These are phyloP conservation scores for Phytophthora pini DNA, from an alignment of 352 stramenopile species.

Conservation along the genomic window DNA sequence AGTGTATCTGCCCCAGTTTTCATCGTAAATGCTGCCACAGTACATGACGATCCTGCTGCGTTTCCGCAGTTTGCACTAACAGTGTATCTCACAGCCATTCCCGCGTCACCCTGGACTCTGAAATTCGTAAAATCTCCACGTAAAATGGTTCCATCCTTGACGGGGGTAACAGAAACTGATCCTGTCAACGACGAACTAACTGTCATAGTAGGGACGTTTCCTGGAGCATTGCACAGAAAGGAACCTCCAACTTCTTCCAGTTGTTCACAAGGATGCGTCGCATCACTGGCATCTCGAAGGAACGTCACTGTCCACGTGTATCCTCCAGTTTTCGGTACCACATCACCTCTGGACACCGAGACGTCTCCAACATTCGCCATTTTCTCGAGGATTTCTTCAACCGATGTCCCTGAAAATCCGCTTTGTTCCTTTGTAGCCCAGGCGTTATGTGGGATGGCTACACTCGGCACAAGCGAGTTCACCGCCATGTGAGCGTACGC, in stretches of 20 bases:
- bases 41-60: slow-evolving; percentile 2
- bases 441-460: slow-evolving; percentile 93
- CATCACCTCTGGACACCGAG: slow-evolving; percentile 83
- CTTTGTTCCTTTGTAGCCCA: slow-evolving; percentile 89
- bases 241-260: slow-evolving; percentile 60
- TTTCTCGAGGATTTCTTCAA: slow-evolving; percentile 96
- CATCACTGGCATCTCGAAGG: slow-evolving; percentile 79
- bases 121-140: slow-evolving; percentile 91
- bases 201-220: slow-evolving; percentile 76
- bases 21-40: slow-evolving; percentile 18
- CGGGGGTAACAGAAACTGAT: slow-evolving; percentile 30
- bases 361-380: slow-evolving; percentile 96
- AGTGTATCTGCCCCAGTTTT: slow-evolving; percentile 40
- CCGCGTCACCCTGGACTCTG: slow-evolving; percentile 80
- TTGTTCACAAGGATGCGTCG: slow-evolving; percentile 55
- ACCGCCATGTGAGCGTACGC: slow-evolving; percentile 75
- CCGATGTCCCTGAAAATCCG: slow-evolving; percentile 89
- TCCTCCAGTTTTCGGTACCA: slow-evolving; percentile 90
- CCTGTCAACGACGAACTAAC: slow-evolving; percentile 32
- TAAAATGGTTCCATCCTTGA: slow-evolving; percentile 79
- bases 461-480: slow-evolving; percentile 65
- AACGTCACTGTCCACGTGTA: slow-evolving; percentile 97
- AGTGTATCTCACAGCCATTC: slow-evolving; percentile 48
- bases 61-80: slow-evolving; percentile 23
- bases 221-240: slow-evolving; percentile 92